phyloP scores from a whole-genome alignment of 164 flowering plant species.

The Berberis thunbergii region DNA sequence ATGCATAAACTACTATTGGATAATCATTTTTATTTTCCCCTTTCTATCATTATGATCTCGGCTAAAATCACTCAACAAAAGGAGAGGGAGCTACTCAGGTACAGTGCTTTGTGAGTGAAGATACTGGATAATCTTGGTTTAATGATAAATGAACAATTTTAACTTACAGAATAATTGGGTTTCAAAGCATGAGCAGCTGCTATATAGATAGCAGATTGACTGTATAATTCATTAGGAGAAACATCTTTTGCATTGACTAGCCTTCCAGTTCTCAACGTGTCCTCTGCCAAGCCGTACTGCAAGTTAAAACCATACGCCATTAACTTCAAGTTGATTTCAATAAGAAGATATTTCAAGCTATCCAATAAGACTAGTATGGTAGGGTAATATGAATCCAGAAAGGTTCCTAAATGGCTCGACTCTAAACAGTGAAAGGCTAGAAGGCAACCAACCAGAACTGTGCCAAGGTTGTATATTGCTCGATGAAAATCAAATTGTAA shows the following conservation, averaged over 20 bases:
- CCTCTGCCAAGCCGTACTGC: conserved; percentile 98
- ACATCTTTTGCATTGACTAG: conserved; percentile 50
- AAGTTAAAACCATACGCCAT: conserved; percentile 1
- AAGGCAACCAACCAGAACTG: conserved; percentile 75
- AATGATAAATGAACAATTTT: neutral
- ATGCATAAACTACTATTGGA: too few relatives aligned
- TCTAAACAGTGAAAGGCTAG: neutral
- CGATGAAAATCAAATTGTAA: conserved; percentile 97
- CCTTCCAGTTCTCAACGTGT: conserved; percentile 82
- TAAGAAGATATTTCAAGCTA: neutral
- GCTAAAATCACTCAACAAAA: too few relatives aligned
- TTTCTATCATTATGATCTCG: too few relatives aligned
- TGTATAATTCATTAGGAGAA: conserved; percentile 71
- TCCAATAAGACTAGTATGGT: too few relatives aligned
- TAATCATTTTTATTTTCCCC: too few relatives aligned
- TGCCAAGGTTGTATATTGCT: conserved; percentile 98
- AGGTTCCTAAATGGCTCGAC: too few relatives aligned
- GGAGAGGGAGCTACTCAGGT: too few relatives aligned
- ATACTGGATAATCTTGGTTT: too few relatives aligned
- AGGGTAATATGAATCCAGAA: too few relatives aligned
- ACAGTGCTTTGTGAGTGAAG: too few relatives aligned
- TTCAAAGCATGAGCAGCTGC: conserved; percentile 98
- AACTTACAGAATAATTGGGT: conserved; percentile 82
- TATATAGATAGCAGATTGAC: conserved; percentile 93
- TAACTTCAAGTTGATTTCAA: neutral